A percentile compares a stretch with the other conserved stretches of the same genome.
Conservation (phyloP, 805 yeast species). For the Yarrowia sp. region DNA sequence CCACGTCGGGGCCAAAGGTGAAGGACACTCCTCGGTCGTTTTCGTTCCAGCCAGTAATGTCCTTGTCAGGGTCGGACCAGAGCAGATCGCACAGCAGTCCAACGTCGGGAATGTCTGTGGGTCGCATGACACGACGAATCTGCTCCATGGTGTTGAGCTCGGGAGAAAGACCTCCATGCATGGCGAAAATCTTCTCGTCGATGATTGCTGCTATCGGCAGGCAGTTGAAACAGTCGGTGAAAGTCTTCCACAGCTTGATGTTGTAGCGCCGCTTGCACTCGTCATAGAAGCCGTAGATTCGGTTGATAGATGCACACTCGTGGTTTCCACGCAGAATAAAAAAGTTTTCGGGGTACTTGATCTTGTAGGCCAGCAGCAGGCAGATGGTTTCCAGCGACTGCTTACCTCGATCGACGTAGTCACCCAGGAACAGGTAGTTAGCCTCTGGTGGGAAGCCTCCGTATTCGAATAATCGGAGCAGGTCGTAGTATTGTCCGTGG, state of each 20-base stretch:
- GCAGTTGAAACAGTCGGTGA: constrained; percentile 98
- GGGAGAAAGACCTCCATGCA: constrained; percentile 99
- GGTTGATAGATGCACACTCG: constrained; percentile 97
- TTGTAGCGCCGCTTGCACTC: constrained; percentile 97
- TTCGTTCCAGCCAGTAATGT: constrained; percentile 98
- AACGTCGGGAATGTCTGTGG: constrained; percentile 98
- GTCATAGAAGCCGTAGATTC: constrained; percentile 97
- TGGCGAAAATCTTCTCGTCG: constrained; percentile 96
- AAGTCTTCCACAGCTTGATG: constrained; percentile 98
- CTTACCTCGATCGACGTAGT: constrained; percentile 98
- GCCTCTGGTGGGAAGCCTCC: constrained; percentile 99
- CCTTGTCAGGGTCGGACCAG: constrained; percentile 99
- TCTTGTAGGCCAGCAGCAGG: constrained; percentile 90
- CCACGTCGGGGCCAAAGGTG: constrained; percentile 99
- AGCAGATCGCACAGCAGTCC: constrained; percentile 94
- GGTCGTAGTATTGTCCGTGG: constrained; percentile 97
- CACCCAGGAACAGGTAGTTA: constrained; percentile 92
- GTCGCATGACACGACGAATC: constrained; percentile 98
- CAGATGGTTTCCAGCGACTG: constrained; percentile 97
- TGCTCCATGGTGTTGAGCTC: constrained; percentile 98
- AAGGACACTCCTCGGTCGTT: constrained; percentile 98
- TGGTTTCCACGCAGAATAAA: constrained; percentile 97
- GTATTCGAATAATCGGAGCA: constrained; percentile 92
- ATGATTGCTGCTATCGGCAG: constrained; percentile 98
- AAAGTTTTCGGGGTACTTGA: constrained; percentile 97